phyloP scores from a whole-genome alignment of 306 rosid species.

The Amphicarpaea edgeworthii region DNA sequence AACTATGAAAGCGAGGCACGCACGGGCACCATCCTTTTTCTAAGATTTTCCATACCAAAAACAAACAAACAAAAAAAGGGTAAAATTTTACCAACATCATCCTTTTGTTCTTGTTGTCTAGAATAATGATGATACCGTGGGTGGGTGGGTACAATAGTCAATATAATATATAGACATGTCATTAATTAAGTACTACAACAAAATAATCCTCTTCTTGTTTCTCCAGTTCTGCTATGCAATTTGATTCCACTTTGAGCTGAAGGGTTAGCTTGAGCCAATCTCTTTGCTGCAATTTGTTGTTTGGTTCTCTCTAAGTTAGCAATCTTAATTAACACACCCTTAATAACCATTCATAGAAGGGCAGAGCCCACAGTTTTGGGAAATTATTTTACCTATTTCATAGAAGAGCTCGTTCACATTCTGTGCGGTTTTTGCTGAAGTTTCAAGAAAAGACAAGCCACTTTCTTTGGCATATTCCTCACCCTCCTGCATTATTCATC shows the following conservation, averaged over 20 bases:
- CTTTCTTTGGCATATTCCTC: conserved; percentile 83
- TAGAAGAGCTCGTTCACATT: conserved; percentile 90
- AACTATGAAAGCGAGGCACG: background rate
- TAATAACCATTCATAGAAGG: too few species aligned
- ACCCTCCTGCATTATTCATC: conserved; percentile 65
- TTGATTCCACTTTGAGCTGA: conserved; percentile 70
- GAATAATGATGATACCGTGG: too few species aligned
- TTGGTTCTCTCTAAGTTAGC: background rate
- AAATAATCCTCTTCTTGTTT: conserved; percentile 61
- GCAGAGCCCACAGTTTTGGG: background rate
- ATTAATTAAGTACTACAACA: conserved; percentile 70
- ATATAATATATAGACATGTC: too few species aligned
- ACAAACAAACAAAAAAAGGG: background rate
- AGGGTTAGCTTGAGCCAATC: conserved; percentile 76
- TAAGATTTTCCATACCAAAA: background rate
- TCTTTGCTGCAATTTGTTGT: conserved; percentile 65
- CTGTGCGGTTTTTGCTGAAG: conserved; percentile 90
- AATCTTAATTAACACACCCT: too few species aligned
- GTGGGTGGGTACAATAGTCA: too few species aligned
- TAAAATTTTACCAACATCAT: background rate
- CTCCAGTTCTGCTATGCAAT: conserved; percentile 64
- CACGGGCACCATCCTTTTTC: background rate
- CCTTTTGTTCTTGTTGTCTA: too few species aligned
- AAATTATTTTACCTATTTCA: conserved; percentile 70
- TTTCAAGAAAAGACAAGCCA: conserved; percentile 76